Evolutionary conservation across 2,329 filamentous ascomycete species (phyloP).

Genomic region (Fusarium sp.): DNA sequence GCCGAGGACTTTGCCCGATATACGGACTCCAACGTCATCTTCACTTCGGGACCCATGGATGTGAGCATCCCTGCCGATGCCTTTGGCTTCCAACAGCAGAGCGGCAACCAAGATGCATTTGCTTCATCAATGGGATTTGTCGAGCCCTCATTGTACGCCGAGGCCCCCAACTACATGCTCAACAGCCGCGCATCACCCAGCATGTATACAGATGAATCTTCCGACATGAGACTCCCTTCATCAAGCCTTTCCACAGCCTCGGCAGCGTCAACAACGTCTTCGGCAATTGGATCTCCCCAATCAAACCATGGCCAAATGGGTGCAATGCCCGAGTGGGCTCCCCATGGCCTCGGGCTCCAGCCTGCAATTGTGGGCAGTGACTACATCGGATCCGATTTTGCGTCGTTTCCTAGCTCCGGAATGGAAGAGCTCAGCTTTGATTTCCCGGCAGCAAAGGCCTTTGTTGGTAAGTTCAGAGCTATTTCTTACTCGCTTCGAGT

Average conservation of each 20-base stretch:
- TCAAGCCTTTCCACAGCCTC: slow-evolving; percentile 70
- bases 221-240: slow-evolving; percentile 59
- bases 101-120: slow-evolving; percentile 46
- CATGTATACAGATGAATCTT: slow-evolving; percentile 59
- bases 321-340: slow-evolving; percentile 67
- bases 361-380: slow-evolving; percentile 70
- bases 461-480: slow-evolving; percentile 63
- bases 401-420: slow-evolving; percentile 58
- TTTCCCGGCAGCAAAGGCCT: slow-evolving; percentile 59
- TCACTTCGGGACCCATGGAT: slow-evolving; percentile 56
- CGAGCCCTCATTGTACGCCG: slow-evolving; percentile 59
- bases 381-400: slow-evolving; percentile 65
- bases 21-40: slow-evolving; percentile 53
- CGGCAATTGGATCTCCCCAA: slow-evolving; percentile 73
- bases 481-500: slow-evolving; percentile 32
- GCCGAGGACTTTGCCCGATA: slow-evolving; percentile 56
- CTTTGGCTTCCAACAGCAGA: slow-evolving; percentile 52
- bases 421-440: slow-evolving; percentile 64
- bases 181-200: slow-evolving; percentile 58
- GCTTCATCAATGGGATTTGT: slow-evolving; percentile 51
- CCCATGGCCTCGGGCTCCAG: slow-evolving; percentile 64
- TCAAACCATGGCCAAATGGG: slow-evolving; percentile 68
- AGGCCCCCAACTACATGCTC: slow-evolving; percentile 55
- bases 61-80: slow-evolving; percentile 59
- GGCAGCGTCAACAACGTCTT: slow-evolving; percentile 71